Evolutionary conservation across 2,329 filamentous ascomycete species (phyloP), one percentile per base, ranked within the genome.

Genomic region (Alternaria triticimaculans): DNA sequence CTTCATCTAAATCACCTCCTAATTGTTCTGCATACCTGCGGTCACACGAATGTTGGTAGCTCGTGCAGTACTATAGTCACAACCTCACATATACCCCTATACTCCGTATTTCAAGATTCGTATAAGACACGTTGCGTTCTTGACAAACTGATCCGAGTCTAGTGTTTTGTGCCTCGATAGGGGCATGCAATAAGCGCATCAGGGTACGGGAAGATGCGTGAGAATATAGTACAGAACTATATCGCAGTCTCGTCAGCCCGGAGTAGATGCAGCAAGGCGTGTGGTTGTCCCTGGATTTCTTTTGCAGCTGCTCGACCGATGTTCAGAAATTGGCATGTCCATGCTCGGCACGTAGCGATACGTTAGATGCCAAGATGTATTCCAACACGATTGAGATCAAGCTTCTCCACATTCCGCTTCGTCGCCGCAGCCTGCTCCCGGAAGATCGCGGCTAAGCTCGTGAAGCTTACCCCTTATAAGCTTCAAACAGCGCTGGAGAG

Each of bases 331-430:
- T 62, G 49, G 58, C 60, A 69, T 68, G 43, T 65, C 53, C 68
- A 72, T 75, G 72, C 69, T 66, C 68, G 73, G 71, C 71, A 73
- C 72, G 69, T 69, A 65, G 48, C 62, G 20, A 25, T 61, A 44
- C 57, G 33, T 50, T 37, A 53, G 8, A n/a, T 61, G 58, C 55
- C 63, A 64, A 61, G 60, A 50, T 45, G n/a, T n/a, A 56, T 23
- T 54, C 51, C 60, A 49, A 66, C 37, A 41, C 37, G 37, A 41
- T 63, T 57, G 37, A 23, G 28, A 62, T 54, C 45, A 41, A 59
- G 58, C 63, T 62, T 61, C 64, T 66, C 69, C 67, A 65, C 63
- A 69, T 62, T 67, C 55, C 33, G 58, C 64, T 65, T 66, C 46
- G 41, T 53, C 61, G 33, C 67, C 59, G 55, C 60, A 58, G 54